phyloP scores from a whole-genome alignment of 2,329 filamentous ascomycete species.

The Neophaeococcomyces aloes region DNA sequence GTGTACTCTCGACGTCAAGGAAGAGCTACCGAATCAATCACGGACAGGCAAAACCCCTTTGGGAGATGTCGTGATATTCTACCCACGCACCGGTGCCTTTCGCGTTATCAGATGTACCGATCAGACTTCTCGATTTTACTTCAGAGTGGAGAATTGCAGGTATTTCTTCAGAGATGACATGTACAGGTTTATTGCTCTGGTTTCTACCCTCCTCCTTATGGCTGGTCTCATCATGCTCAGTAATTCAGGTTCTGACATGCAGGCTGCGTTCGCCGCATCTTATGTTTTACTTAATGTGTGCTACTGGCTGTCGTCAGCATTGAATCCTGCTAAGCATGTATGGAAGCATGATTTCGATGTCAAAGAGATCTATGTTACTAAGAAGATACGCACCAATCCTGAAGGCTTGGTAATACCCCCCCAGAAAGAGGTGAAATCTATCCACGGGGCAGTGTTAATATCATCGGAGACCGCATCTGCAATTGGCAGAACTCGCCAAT shows the following conservation, averaged over 20 bases:
- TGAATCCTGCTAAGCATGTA: slow-evolving; percentile 13
- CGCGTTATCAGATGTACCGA: slow-evolving; percentile 50
- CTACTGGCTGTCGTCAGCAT: slow-evolving; percentile 45
- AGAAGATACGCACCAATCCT: not conserved
- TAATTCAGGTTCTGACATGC: slow-evolving; percentile 51
- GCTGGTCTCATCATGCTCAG: slow-evolving; percentile 50
- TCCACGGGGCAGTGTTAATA: not conserved
- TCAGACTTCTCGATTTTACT: slow-evolving; percentile 53
- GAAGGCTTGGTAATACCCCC: not conserved
- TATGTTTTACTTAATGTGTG: slow-evolving; percentile 52
- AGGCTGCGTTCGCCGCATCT: slow-evolving; percentile 47
- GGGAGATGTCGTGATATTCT: slow-evolving; percentile 53
- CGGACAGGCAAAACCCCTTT: slow-evolving; percentile 33
- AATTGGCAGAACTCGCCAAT: not conserved
- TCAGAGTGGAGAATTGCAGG: slow-evolving; percentile 49
- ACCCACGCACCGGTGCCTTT: slow-evolving; percentile 47
- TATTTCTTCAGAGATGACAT: slow-evolving; percentile 41
- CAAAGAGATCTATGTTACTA: not conserved
- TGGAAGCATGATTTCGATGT: slow-evolving; percentile 15
- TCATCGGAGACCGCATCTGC: not conserved
- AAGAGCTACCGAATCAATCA: slow-evolving; percentile 30
- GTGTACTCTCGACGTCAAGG: slow-evolving; percentile 48
- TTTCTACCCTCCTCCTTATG: slow-evolving; percentile 53
- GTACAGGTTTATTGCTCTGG: slow-evolving; percentile 46
- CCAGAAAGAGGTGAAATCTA: not conserved